These are phyloP conservation scores for Rhizopus delemar DNA, from an alignment of 371 early-diverging fungal genomes.

Conservation along the genomic window DNA sequence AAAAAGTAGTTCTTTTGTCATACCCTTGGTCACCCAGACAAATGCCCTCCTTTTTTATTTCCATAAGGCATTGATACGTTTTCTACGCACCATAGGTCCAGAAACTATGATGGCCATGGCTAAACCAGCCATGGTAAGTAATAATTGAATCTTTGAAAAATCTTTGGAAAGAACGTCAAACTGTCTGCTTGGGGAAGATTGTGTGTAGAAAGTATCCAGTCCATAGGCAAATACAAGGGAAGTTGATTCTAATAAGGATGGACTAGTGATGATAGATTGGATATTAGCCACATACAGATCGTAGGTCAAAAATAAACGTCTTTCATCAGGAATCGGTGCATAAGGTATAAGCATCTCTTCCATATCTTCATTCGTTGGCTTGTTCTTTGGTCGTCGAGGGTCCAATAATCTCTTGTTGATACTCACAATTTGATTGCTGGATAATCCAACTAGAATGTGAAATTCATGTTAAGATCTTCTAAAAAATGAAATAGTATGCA, in stretches of 20 bases:
- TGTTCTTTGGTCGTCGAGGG: conserved; percentile 74
- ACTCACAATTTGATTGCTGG: conserved; percentile 69
- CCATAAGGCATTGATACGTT: conserved; percentile 63
- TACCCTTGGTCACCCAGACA: too few species aligned
- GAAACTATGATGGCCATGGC: conserved; percentile 66
- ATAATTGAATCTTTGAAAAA: conserved; percentile 82
- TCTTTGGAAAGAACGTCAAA: conserved; percentile 92
- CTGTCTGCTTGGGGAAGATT: conserved; percentile 82
- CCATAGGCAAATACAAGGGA: conserved; percentile 86
- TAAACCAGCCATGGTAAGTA: conserved; percentile 78
- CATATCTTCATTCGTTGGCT: conserved; percentile 67
- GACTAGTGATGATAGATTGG: conserved; percentile 65
- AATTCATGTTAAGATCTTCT: not conserved
- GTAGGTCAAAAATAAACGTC: conserved; percentile 76
- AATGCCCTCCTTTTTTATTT: conserved; percentile 30
- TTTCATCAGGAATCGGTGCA: conserved; percentile 69
- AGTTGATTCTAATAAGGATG: conserved; percentile 90
- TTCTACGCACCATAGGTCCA: conserved; percentile 72
- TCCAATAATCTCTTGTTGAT: conserved; percentile 82
- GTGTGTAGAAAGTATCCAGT: conserved; percentile 83
- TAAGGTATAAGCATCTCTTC: conserved; percentile 87
- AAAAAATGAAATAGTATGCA: conserved; percentile 6
- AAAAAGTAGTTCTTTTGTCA: too few species aligned
- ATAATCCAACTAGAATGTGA: conserved; percentile 58
- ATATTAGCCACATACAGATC: conserved; percentile 67